Evolutionary conservation across 768 basidiomycete genomes (phyloP).

Genomic region (Xerocomus potaroensis): DNA sequence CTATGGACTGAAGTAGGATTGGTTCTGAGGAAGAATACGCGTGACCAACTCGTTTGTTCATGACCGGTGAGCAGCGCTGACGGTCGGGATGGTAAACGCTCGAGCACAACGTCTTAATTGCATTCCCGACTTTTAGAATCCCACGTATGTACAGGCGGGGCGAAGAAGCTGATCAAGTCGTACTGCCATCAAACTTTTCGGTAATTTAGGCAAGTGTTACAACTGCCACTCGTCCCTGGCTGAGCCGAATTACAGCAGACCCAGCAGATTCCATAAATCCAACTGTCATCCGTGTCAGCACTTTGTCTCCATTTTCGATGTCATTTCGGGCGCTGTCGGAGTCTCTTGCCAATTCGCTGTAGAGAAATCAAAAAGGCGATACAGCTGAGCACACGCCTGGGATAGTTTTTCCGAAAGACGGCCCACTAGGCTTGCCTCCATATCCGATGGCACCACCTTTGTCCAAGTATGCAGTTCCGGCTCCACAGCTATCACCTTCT

Average conservation of each 20-base stretch:
- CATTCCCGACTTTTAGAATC: constrained; percentile 29
- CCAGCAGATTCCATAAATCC: constrained; percentile 2
- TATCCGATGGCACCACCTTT: too few species aligned
- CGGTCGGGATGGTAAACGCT: constrained; percentile 17
- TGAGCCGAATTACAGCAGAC: constrained; percentile 1
- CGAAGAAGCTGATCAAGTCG: constrained; percentile 31
- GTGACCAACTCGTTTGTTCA: constrained; percentile 29
- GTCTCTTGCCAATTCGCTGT: neutral
- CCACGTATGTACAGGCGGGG: constrained; percentile 36
- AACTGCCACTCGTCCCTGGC: constrained; percentile 16
- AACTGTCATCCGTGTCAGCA: neutral
- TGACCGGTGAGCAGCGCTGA: constrained; percentile 14
- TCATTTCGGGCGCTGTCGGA: constrained; percentile 9
- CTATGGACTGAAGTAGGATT: constrained; percentile 29
- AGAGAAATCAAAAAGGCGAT: constrained; percentile 16
- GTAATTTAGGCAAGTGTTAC: constrained; percentile 19
- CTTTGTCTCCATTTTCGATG: neutral
- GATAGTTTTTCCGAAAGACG: constrained; percentile 11
- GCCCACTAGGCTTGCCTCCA: neutral
- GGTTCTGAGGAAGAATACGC: constrained; percentile 29
- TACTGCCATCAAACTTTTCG: constrained; percentile 28
- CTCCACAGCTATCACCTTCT: constrained; percentile 9
- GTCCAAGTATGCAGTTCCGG: neutral
- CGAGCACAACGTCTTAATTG: constrained; percentile 25
- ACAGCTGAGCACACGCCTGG: constrained; percentile 3